phyloP scores from a whole-genome alignment of 2,329 filamentous ascomycete genomes.

The Orbilia javanica region DNA sequence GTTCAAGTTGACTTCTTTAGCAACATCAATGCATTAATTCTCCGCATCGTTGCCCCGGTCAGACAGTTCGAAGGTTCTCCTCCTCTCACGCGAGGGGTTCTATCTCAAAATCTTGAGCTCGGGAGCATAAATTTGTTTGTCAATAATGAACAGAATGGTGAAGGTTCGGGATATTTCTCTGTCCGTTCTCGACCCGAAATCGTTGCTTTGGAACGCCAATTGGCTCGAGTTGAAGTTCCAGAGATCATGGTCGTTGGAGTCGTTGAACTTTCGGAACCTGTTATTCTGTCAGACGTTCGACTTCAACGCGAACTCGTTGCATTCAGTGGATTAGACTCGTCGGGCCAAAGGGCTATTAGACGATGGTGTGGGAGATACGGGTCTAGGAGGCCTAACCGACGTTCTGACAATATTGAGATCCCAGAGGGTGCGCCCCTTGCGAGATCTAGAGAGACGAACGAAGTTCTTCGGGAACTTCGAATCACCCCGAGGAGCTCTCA shows the following conservation, averaged over 20 bases:
- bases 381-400: background rate
- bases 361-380: constrained; percentile 6
- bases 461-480: background rate
- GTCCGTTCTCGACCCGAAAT: background rate
- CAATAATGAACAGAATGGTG: background rate
- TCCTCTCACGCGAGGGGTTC: background rate
- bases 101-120: background rate
- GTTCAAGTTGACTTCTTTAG: background rate
- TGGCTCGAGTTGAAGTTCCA: background rate
- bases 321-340: background rate
- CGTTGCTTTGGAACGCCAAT: constrained; percentile 3
- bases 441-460: background rate
- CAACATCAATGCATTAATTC: background rate
- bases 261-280: background rate
- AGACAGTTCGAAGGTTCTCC: background rate
- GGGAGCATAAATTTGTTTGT: background rate
- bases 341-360: background rate
- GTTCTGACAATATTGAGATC: background rate
- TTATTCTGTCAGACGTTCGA: background rate
- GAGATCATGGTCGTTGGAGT: background rate
- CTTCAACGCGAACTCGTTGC: background rate
- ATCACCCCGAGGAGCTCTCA: background rate
- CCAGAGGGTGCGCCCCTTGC: background rate
- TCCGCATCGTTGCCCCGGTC: background rate
- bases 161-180: background rate